These are phyloP conservation scores for Fusarium aywerte DNA, from an alignment of 2,329 filamentous ascomycete genomes.

Conservation along the genomic window DNA sequence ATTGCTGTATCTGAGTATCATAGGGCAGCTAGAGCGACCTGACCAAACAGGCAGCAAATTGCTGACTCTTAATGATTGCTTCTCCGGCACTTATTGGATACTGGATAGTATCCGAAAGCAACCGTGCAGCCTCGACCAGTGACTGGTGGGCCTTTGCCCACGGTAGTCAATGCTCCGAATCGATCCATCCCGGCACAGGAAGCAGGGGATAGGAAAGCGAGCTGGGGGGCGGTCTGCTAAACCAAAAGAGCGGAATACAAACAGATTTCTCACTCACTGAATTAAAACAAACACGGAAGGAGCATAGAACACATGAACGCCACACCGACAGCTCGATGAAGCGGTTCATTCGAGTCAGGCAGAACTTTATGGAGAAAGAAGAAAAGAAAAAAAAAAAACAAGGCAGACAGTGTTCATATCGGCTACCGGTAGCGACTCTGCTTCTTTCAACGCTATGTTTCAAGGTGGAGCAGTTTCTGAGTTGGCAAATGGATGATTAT, in stretches of 20 bases:
- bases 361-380: conserved; percentile 1
- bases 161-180: conserved; percentile 6
- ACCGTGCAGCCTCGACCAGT: conserved; percentile 1
- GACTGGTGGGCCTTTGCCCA: conserved; percentile 1
- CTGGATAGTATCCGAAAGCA: conserved; percentile 1
- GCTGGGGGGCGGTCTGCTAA: conserved; percentile 9
- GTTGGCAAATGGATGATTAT: conserved; percentile 4
- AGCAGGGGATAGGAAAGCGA: conserved; percentile 10
- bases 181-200: neutral
- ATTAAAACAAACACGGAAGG: conserved; percentile 6
- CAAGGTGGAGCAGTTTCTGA: conserved; percentile 2
- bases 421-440: neutral
- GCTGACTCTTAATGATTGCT: neutral
- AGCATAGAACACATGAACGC: conserved; percentile 9
- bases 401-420: neutral
- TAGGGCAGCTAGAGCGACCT: neutral
- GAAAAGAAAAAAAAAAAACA: too few relatives aligned
- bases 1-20: neutral
- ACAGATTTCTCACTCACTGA: conserved; percentile 10
- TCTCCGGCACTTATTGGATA: conserved; percentile 3
- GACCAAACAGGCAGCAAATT: neutral
- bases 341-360: neutral
- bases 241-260: conserved; percentile 6
- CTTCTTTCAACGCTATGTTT: neutral
- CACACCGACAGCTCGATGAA: conserved; percentile 20